phyloP scores from a whole-genome alignment of 352 stramenopile species.

The Phytophthora hibernalis region DNA sequence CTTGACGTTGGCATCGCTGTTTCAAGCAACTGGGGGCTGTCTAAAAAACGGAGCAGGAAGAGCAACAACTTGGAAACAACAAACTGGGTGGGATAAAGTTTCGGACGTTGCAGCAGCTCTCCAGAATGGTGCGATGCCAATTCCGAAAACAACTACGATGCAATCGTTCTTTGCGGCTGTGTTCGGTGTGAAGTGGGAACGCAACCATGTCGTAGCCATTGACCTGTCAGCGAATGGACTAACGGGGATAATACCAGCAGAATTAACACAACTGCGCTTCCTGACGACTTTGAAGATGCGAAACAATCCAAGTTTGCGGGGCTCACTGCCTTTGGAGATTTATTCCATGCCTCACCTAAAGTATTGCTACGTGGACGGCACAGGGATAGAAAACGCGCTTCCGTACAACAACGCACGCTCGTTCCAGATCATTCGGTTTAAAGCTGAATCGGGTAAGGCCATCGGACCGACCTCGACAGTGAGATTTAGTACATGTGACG shows the following conservation, averaged over 20 bases:
- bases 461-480: constrained; percentile 41
- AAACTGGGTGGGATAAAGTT: constrained; percentile 50
- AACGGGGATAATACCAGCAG: constrained; percentile 46
- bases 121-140: constrained; percentile 7
- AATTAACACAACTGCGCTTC: constrained; percentile 51
- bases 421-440: constrained; percentile 69
- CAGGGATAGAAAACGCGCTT: constrained; percentile 49
- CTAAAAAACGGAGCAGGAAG: background rate
- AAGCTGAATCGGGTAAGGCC: constrained; percentile 11
- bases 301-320: constrained; percentile 56
- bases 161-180: constrained; percentile 43
- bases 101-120: constrained; percentile 17
- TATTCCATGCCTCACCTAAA: constrained; percentile 58
- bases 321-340: constrained; percentile 30
- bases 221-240: constrained; percentile 63
- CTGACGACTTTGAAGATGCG: constrained; percentile 67
- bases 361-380: constrained; percentile 76
- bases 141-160: constrained; percentile 37
- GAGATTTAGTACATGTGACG: constrained; percentile 48
- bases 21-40: constrained; percentile 44
- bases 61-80: constrained; percentile 40
- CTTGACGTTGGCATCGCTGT: constrained; percentile 53
- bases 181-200: constrained; percentile 59
- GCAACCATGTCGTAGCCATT: constrained; percentile 66
- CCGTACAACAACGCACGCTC: constrained; percentile 56